A percentile compares a stretch with the other conserved stretches of the same genome.
phyloP scores from a whole-genome alignment of 768 basidiomycete species.

The Russula vinacea region DNA sequence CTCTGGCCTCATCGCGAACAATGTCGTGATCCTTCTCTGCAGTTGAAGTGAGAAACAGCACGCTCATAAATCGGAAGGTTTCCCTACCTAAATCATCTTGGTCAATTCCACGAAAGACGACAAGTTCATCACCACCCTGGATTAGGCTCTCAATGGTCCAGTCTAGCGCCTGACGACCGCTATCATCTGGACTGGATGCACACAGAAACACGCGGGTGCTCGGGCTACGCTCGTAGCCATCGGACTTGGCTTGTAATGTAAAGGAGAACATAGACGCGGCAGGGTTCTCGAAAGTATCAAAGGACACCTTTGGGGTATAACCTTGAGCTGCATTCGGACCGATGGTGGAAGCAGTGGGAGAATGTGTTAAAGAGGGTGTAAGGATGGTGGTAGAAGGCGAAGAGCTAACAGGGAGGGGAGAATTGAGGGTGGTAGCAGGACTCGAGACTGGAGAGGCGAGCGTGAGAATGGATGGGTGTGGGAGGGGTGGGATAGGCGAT shows the following conservation, averaged over 20 bases:
- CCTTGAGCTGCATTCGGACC: conserved; percentile 35
- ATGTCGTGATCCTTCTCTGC: conserved; percentile 72
- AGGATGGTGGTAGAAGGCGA: conserved; percentile 8
- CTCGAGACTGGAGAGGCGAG: conserved; percentile 1
- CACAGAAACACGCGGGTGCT: conserved; percentile 87
- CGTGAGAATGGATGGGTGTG: conserved; percentile 4
- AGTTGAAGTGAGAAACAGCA: not conserved
- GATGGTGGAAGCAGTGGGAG: conserved; percentile 29
- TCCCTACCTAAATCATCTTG: conserved; percentile 74
- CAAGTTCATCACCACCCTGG: conserved; percentile 88
- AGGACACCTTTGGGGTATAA: conserved; percentile 69
- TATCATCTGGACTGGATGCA: conserved; percentile 85
- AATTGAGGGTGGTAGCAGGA: conserved; percentile 9
- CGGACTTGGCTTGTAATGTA: conserved; percentile 79
- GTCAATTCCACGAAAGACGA: conserved; percentile 88
- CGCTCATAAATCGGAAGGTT: not conserved
- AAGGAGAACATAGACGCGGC: conserved; percentile 83
- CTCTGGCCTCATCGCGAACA: conserved; percentile 80
- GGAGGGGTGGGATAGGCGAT: conserved; percentile 4
- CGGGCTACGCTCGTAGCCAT: conserved; percentile 69
- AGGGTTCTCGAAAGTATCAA: conserved; percentile 84
- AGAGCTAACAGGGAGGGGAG: conserved; percentile 10
- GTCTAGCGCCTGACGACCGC: conserved; percentile 81
- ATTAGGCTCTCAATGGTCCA: conserved; percentile 87
- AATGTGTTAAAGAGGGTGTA: conserved; percentile 16